Evolutionary conservation across 257 asterid genomes (phyloP).

Genomic region (Solanum virginianum): DNA sequence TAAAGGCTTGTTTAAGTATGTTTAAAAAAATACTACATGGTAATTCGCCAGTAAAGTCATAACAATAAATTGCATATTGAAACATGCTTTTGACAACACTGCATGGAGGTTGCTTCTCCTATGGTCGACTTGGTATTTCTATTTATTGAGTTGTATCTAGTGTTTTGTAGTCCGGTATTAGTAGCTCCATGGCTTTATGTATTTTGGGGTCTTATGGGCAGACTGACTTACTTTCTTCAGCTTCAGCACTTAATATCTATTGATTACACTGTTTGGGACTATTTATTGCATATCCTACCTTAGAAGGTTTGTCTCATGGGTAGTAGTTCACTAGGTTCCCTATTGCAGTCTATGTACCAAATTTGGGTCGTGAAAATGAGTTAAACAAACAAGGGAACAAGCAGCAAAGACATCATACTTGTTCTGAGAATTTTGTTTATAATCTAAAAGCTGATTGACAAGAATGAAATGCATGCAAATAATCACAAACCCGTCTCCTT

Average conservation of each 20-base stretch:
- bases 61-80: too few species aligned
- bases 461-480: background rate
- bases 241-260: background rate
- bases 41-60: too few species aligned
- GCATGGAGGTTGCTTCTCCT: background rate
- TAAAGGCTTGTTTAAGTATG: too few species aligned
- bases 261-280: background rate
- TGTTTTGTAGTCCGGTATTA: too few species aligned
- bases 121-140: background rate
- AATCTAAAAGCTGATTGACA: background rate
- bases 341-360: background rate
- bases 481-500: background rate
- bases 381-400: background rate
- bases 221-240: background rate
- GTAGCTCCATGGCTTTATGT: too few species aligned
- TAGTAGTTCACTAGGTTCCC: background rate
- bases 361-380: background rate
- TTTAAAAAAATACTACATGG: too few species aligned
- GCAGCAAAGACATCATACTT: background rate
- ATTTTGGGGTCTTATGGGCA: too few species aligned
- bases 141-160: background rate
- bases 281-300: background rate
- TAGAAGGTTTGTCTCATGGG: background rate
- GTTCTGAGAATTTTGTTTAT: background rate
- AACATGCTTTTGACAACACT: too few species aligned